Evolutionary conservation across 768 basidiomycete genomes (phyloP), one percentile per base, ranked within the genome.

Genomic region (Suillus plorans): DNA sequence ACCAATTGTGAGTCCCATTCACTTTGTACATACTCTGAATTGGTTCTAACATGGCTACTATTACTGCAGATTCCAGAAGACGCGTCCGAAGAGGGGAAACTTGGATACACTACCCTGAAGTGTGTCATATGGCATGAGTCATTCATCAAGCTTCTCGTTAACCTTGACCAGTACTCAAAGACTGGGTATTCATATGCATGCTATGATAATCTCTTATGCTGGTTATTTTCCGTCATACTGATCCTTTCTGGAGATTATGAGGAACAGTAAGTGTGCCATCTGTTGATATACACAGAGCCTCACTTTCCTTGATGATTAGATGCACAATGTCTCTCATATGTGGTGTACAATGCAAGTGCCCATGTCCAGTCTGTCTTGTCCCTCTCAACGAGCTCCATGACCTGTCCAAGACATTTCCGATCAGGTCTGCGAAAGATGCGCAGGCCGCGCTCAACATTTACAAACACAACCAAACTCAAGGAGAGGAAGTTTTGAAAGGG

Each of bases 311-410:
- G n/a, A n/a, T n/a, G n/a, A n/a, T n/a, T n/a, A 31, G 79, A 56
- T 74, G 68, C 28, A 64, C 76, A 3, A 80, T 81, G 76, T 69
- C 78, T 2, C 64, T 79, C 0, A 77, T 74, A n/a, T 70, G 73
- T 16, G 78, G 79, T 1, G 25, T 67, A 3, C 64, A 61, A n/a
- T 67, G 68, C 37, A 49, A 63, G 1, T 73, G 63, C 63, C 80
- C 78, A 3, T 81, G 79, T 58, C 78, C 79, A 2, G 66, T 78
- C 0, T 81, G 80, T 63, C 66, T 77, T 0, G 77, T 80, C 9
- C 75, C 76, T 3, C 57, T 64, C 1, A 68, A 73, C 0, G 61
- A 75, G 9, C 73, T 70, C 7, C 60, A 65, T 4, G 64, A 76
- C 57, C 64, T 75, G 3, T 36, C 50, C n/a, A 41, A n/a, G 16